Evolutionary conservation across 169 alveolate species (phyloP).

Genomic region (Plasmodium coatneyi): DNA sequence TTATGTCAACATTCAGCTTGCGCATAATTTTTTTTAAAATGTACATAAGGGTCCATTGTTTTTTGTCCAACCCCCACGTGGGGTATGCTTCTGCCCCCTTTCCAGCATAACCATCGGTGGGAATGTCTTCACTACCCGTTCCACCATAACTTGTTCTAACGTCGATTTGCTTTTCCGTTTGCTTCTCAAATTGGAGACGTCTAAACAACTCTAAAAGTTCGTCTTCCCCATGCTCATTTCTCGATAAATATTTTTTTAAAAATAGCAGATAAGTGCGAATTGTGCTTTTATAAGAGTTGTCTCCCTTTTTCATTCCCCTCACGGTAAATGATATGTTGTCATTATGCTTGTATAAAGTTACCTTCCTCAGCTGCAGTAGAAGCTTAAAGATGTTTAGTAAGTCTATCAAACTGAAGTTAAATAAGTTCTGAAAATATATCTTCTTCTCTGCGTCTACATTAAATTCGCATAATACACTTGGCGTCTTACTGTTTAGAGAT

Average conservation of each 20-base stretch:
- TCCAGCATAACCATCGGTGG: background rate
- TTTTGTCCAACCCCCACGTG: conserved; percentile 2
- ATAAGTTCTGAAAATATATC: conserved; percentile 30
- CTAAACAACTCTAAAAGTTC: background rate
- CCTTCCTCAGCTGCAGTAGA: conserved; percentile 15
- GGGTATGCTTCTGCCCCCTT: background rate
- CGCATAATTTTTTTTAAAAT: conserved; percentile 23
- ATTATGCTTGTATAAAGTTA: conserved; percentile 23
- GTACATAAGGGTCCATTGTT: background rate
- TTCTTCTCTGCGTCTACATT: conserved; percentile 46
- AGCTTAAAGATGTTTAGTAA: conserved; percentile 39
- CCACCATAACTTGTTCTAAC: background rate
- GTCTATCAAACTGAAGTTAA: conserved; percentile 23
- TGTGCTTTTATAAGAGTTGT: conserved; percentile 7
- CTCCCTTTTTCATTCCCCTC: background rate
- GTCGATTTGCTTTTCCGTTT: background rate
- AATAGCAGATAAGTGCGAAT: conserved; percentile 14
- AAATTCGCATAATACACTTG: conserved; percentile 10
- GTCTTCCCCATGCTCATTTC: conserved; percentile 7
- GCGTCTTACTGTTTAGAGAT: background rate
- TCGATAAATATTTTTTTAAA: conserved; percentile 26
- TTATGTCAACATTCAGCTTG: conserved; percentile 7
- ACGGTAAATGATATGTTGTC: conserved; percentile 24
- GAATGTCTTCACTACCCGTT: background rate
- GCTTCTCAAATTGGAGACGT: background rate